A percentile compares a stretch with the other conserved stretches of the same genome.
Conservation (phyloP, 1,284 basidiomycete genomes). For the Phellinidium pouzarii region DNA sequence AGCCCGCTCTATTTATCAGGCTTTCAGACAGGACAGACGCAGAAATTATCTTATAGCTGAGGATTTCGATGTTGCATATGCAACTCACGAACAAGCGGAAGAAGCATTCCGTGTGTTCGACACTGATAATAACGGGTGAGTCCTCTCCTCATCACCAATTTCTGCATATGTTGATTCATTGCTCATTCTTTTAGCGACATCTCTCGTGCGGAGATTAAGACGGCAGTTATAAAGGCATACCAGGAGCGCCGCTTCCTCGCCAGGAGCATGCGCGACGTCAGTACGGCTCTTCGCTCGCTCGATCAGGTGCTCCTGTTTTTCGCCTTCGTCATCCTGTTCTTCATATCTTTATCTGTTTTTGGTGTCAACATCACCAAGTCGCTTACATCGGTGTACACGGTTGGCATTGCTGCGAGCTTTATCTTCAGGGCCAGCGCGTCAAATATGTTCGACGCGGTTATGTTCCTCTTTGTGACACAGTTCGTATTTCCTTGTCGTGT, state of each 20-base stretch:
- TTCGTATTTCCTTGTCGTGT: conserved; percentile 29
- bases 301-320: conserved; percentile 56
- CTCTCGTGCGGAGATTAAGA: conserved; percentile 72
- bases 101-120: conserved; percentile 74
- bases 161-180: background rate
- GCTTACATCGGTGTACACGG: conserved; percentile 60
- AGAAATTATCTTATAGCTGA: conserved; percentile 56
- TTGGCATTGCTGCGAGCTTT: conserved; percentile 66
- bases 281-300: conserved; percentile 54
- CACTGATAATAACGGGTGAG: conserved; percentile 59
- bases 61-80: conserved; percentile 69
- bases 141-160: background rate
- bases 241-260: conserved; percentile 67
- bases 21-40: conserved; percentile 46
- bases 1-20: conserved; percentile 60
- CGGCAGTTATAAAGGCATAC: conserved; percentile 63
- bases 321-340: conserved; percentile 58
- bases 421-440: conserved; percentile 69
- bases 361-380: conserved; percentile 54
- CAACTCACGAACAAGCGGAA: conserved; percentile 46
- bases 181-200: conserved; percentile 41
- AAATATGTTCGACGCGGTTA: conserved; percentile 67
- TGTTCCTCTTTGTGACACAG: conserved; percentile 78
- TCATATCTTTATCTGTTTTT: conserved; percentile 67
- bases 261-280: conserved; percentile 67